Evolutionary conservation across 2,329 filamentous ascomycete species (phyloP).

Genomic region (Neopestalotiopsis clavispora): DNA sequence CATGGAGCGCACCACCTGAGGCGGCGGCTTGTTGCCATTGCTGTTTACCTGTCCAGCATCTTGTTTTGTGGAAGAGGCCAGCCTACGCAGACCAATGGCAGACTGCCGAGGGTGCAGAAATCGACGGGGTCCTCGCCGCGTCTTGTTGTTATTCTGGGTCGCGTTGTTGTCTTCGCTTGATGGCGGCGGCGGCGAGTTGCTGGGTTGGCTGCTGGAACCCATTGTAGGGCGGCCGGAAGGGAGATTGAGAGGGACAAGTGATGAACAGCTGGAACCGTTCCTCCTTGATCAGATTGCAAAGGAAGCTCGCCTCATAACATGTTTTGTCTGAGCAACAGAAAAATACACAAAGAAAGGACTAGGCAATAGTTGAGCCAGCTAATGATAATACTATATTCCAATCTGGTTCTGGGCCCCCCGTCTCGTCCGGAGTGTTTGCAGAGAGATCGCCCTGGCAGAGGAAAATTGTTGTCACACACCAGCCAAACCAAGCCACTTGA

Average conservation of each 20-base stretch:
- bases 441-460: background rate
- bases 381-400: background rate
- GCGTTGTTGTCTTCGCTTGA: conserved; percentile 1
- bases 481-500: background rate
- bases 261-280: conserved; percentile 3
- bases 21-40: background rate
- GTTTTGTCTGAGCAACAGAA: background rate
- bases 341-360: background rate
- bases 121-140: background rate
- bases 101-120: conserved; percentile 5
- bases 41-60: background rate
- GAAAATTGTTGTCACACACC: background rate
- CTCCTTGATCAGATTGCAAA: background rate
- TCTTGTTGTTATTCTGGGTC: background rate
- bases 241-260: background rate
- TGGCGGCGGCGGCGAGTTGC: background rate
- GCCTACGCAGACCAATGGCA: conserved; percentile 11
- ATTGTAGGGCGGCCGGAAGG: background rate
- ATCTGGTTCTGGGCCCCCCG: background rate
- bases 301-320: background rate
- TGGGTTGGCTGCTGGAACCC: background rate
- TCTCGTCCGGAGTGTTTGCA: background rate
- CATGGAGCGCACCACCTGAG: conserved; percentile 11
- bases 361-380: background rate
- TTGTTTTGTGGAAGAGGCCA: background rate